Base-by-base conservation (phyloP, 805 yeast species). In the Nakazawaea molendinolei region DNA sequence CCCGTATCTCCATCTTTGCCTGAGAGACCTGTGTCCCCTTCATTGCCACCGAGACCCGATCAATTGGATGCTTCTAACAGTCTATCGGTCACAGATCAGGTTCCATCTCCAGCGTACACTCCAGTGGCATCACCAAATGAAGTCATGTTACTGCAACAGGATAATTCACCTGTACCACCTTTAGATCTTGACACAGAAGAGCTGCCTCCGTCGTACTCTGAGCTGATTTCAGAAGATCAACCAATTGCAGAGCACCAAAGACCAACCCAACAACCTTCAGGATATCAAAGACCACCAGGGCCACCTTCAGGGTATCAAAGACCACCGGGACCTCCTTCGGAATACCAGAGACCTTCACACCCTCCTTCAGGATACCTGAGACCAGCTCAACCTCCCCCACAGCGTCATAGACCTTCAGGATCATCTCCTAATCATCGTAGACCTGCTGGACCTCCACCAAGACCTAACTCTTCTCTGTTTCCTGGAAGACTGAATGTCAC, bases 201-300 rank as follows among this genome's bases (percentile, higher is more conserved):
- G 27, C 58, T 55, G 5, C 67, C 67, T 3, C 69, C 69, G 2
- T 54, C 52, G 5, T 63, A 63, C 39, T 47, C 61, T 1, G 61
- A 54, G 31, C 44, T 55, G 17, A 53, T 57, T 8, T 47, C 59
- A 2, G 50, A 46, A 33, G 32, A 32, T n/a, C 10, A 13, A 15
- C 5, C 24, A 29, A 15, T 12, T 13, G 7, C 4, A 10, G 19
- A 20, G 17, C 10, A 36, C 34, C 13, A 40, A 33, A n/a, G 21
- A 8, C 23, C 33, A 10, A 14, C 18, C 12, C 15, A 21, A 15
- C 17, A 23, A 30, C 34, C 16, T 40, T 42, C 26, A 13, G 32
- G 23, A 34, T 42, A 40, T 23, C 38, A 34, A 19, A 23, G 47
- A 25, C 43, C 45, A n/a, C 33, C 33, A 32, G 10, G 9, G 21